A percentile compares a stretch with the other conserved stretches of the same genome.
Conservation (phyloP, 495 filamentous ascomycete species). For the Sordaria brevicollis region DNA sequence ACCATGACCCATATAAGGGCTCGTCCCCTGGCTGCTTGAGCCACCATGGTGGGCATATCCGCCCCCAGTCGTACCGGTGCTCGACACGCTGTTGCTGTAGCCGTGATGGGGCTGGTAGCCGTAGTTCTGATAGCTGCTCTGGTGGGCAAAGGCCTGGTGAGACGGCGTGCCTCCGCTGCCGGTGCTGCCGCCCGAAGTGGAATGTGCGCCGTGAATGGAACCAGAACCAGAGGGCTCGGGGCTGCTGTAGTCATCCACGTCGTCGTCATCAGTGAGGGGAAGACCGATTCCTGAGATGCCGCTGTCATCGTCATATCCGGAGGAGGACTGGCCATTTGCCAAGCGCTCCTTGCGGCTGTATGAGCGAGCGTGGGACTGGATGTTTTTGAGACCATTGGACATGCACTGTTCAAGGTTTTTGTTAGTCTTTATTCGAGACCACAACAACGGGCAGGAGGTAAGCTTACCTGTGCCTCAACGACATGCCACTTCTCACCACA, state of each 20-base stretch:
- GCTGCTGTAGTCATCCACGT: slow-evolving; percentile 35
- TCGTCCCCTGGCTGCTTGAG: slow-evolving; percentile 25
- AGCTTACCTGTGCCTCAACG: slow-evolving; percentile 58
- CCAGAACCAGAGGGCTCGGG: slow-evolving; percentile 26
- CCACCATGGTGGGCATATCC: slow-evolving; percentile 5
- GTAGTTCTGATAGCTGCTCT: slow-evolving; percentile 9
- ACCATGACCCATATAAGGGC: slow-evolving; percentile 36
- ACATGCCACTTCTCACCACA: slow-evolving; percentile 60
- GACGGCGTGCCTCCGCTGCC: slow-evolving; percentile 21
- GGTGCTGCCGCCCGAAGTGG: slow-evolving; percentile 22
- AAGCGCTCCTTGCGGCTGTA: slow-evolving; percentile 41
- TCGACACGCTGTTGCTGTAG: slow-evolving; percentile 32
- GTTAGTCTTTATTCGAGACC: not conserved
- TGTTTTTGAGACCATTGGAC: slow-evolving; percentile 48
- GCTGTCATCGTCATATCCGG: slow-evolving; percentile 40
- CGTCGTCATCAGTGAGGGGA: slow-evolving; percentile 39
- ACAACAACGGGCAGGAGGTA: not conserved
- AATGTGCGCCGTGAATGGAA: slow-evolving; percentile 15
- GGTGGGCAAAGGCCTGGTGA: slow-evolving; percentile 16
- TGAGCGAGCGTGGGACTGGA: slow-evolving; percentile 42
- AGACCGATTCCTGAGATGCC: slow-evolving; percentile 38
- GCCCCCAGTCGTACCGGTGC: slow-evolving; percentile 18
- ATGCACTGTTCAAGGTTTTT: slow-evolving; percentile 34
- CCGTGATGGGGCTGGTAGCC: slow-evolving; percentile 24
- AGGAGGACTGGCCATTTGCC: slow-evolving; percentile 27